Evolutionary conservation across 1,284 basidiomycete species (phyloP), one percentile per base, ranked within the genome.

Genomic region (Fomitopsis pinicola): DNA sequence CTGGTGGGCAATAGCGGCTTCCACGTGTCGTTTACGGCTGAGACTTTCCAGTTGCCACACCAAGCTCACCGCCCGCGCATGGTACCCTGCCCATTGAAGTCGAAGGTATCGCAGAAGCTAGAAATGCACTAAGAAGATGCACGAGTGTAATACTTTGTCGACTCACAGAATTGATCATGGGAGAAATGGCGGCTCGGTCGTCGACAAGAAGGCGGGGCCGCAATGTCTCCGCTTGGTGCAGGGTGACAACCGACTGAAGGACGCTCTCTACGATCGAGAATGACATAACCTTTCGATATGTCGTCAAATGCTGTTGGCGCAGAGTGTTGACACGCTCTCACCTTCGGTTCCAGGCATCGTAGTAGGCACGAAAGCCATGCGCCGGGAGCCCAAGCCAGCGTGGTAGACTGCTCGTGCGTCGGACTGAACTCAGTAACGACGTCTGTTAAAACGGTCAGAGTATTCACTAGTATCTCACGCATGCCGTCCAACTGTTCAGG

Each of bases 1-100:
- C n/a, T 79, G 82, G 61, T 87, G 83, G 0, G 92, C 84, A 46
- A 95, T 75, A 55, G 92, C 87, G 2, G 90, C 86, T 70, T 95
- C 92, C 12, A 95, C 83, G 69, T 91, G 83, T 38, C 83, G 80
- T 33, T 81, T 78, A 3, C 80, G 77, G 12, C 88, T 85, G 2
- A 84, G 78, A 26, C 80, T 81, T 69, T 95, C 89, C 22, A 97
- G 74, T 0, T 83, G 82, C 95, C 96, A 98, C 17, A 98, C 81
- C n/a, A 98, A 78, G 68, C 83, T 88, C 22, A 94, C 91, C 6
- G 91, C 86, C 28, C 94, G 88, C 46, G 87, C 83, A 72, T 98
- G 95, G 71, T 94, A 96, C 0, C 84, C 78, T 1, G 88, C 80
- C 66, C 77, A 85, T 26, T 86, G 75, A 0, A 87, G 83, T 6